A percentile compares a stretch with the other conserved stretches of the same genome.
Conservation (phyloP, 2,329 filamentous ascomycete genomes). For the Diplodia scrobiculata region DNA sequence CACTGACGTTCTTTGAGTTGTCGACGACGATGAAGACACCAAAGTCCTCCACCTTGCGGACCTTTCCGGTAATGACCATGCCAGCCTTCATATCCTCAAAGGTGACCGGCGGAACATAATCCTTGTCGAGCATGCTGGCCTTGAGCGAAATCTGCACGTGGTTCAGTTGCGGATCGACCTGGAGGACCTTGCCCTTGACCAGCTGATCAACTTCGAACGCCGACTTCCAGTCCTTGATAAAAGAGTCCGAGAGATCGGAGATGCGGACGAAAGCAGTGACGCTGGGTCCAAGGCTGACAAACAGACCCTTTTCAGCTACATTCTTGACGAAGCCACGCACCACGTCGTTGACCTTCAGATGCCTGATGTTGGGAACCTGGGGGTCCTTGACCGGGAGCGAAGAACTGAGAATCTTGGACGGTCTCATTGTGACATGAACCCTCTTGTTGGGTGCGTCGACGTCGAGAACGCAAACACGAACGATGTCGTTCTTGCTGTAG, state of each 20-base stretch:
- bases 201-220: conserved; percentile 85
- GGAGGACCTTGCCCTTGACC: conserved; percentile 80
- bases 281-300: conserved; percentile 78
- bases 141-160: conserved; percentile 87
- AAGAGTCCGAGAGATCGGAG: conserved; percentile 84
- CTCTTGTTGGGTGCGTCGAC: conserved; percentile 84
- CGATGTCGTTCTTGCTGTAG: conserved; percentile 80
- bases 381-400: conserved; percentile 76
- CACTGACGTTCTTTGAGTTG: conserved; percentile 83
- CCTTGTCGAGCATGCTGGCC: conserved; percentile 75
- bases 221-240: conserved; percentile 93
- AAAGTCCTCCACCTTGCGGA: conserved; percentile 92
- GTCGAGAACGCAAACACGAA: conserved; percentile 81
- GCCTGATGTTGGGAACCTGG: conserved; percentile 70
- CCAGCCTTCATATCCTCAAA: conserved; percentile 77
- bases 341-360: conserved; percentile 75
- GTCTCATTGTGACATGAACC: conserved; percentile 76
- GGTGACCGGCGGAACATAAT: conserved; percentile 72
- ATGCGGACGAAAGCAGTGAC: conserved; percentile 83
- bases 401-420: conserved; percentile 87
- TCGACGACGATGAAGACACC: conserved; percentile 93
- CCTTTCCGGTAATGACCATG: conserved; percentile 82
- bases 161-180: conserved; percentile 66
- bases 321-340: conserved; percentile 91
- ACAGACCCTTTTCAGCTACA: conserved; percentile 84